phyloP scores from a whole-genome alignment of 805 yeast species.

The Babjeviella inositovora region DNA sequence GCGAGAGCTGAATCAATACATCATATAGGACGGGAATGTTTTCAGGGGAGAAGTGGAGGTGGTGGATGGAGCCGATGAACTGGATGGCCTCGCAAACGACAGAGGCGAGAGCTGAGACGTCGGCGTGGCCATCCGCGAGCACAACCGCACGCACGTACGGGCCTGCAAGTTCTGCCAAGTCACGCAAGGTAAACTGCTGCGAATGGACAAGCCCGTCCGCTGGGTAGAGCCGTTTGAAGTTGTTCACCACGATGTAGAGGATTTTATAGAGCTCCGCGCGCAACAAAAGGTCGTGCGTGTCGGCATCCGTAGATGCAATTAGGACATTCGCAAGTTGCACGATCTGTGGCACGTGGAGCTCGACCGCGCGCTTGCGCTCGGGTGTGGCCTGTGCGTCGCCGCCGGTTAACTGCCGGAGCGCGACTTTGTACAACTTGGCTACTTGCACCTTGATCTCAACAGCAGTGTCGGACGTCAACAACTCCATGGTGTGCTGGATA shows the following conservation, averaged over 20 bases:
- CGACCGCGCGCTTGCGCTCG: constrained; percentile 17
- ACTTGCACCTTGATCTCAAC: constrained; percentile 27
- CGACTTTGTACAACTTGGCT: constrained; percentile 32
- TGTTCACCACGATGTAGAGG: constrained; percentile 8
- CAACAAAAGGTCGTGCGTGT: constrained; percentile 6
- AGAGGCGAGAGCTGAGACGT: constrained; percentile 4
- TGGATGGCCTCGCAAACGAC: constrained; percentile 14
- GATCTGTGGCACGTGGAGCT: constrained; percentile 9
- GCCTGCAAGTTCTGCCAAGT: constrained; percentile 5
- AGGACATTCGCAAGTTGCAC: constrained; percentile 7
- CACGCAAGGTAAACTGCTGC: constrained; percentile 4
- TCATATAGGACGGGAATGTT: constrained; percentile 8
- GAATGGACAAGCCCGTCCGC: constrained; percentile 2
- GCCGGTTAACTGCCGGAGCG: constrained; percentile 33
- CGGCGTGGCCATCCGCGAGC: constrained; percentile 1
- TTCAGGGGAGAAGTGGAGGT: constrained; percentile 6
- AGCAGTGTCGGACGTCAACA: constrained; percentile 15
- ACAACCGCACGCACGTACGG: constrained; percentile 6
- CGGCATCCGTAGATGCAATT: constrained; percentile 2
- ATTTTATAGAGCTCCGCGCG: constrained; percentile 11
- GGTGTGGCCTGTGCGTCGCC: constrained; percentile 25
- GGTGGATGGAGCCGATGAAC: constrained; percentile 10
- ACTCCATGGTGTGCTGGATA: constrained; percentile 26
- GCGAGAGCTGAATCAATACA: constrained; percentile 18
- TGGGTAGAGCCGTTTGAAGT: constrained; percentile 6